Base-by-base conservation (phyloP, 1,284 basidiomycete genomes). In the Tausonia pullulans region DNA sequence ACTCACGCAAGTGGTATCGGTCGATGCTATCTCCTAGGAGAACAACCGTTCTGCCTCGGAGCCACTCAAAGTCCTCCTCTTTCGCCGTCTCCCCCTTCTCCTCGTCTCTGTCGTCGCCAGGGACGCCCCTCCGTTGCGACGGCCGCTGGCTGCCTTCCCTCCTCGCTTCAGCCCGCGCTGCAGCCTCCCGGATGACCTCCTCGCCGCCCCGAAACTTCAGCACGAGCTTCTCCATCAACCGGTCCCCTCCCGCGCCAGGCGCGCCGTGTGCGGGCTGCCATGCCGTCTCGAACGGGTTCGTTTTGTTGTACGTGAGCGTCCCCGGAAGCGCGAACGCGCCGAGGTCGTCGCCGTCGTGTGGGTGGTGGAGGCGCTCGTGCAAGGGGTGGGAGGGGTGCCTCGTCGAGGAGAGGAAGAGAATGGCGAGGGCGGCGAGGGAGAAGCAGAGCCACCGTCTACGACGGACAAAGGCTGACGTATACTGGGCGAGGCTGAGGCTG, bases 151-250 rank as follows among this genome's bases (percentile, higher is more conserved):
- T 27, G 27, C 27, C 27, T 27, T 27, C 27, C 27, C 27, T 27
- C 27, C 27, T 27, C 27, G 27, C 27, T 27, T 27, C 27, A 27
- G 27, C 27, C 27, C 27, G 27, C 27, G 27, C 27, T 27, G 27
- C 27, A 27, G 61, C 58, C 5, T 60, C 53, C 6, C 16, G 39
- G 4, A 64, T 52, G 39, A 55, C 5, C 39, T 48, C 13, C 41
- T 64, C 63, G 8, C 41, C n/a, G 9, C 63, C 63, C 27, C 63
- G 45, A 27, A 64, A 49, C 50, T 40, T 55, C 4, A 64, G 52
- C 63, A 64, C 60, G 8, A 64, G 49, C 52, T 60, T 49, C 59
- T 64, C 52, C 63, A 64, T 64, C 63, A 64, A 14, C 51, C 56
- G 58, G 8, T 56, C 55, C 8, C 50, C n/a, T 3, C 39, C 4